phyloP scores from a whole-genome alignment of 805 yeast species.

The Ogataea haglerorum region DNA sequence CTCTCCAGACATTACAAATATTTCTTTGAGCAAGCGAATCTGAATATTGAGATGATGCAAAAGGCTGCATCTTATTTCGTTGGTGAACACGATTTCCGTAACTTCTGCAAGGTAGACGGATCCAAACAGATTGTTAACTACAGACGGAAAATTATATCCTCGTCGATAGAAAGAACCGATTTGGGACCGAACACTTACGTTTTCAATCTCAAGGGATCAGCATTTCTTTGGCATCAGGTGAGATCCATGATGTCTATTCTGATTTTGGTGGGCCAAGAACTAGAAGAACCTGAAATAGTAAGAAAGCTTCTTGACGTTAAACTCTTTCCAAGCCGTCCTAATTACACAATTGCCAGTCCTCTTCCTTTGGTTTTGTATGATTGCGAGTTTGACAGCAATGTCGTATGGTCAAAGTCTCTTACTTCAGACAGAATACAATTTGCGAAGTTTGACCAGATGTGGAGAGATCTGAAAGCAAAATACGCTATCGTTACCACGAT shows the following conservation, averaged over 20 bases:
- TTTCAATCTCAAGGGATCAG: conserved; percentile 79
- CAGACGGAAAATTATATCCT: conserved; percentile 53
- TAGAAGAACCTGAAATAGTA: conserved; percentile 61
- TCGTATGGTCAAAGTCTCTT: conserved; percentile 58
- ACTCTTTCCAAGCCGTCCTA: conserved; percentile 62
- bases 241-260: conserved; percentile 89
- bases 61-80: conserved; percentile 58
- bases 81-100: conserved; percentile 88
- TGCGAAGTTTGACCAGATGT: conserved; percentile 45
- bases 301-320: conserved; percentile 55
- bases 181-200: conserved; percentile 46
- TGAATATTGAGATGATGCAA: conserved; percentile 67
- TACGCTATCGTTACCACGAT: conserved; percentile 49
- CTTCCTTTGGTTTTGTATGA: conserved; percentile 83
- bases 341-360: conserved; percentile 86
- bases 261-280: conserved; percentile 73
- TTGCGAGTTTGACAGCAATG: conserved; percentile 60
- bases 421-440: conserved; percentile 39
- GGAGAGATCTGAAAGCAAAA: conserved; percentile 57
- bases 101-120: conserved; percentile 92
- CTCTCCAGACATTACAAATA: conserved; percentile 82
- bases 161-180: conserved; percentile 22
- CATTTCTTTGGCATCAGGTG: conserved; percentile 97
- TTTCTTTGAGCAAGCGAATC: conserved; percentile 53
- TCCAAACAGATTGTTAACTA: conserved; percentile 86